phyloP scores from a whole-genome alignment of 2,329 filamentous ascomycete genomes.

The Teratosphaeria epicoccoides region DNA sequence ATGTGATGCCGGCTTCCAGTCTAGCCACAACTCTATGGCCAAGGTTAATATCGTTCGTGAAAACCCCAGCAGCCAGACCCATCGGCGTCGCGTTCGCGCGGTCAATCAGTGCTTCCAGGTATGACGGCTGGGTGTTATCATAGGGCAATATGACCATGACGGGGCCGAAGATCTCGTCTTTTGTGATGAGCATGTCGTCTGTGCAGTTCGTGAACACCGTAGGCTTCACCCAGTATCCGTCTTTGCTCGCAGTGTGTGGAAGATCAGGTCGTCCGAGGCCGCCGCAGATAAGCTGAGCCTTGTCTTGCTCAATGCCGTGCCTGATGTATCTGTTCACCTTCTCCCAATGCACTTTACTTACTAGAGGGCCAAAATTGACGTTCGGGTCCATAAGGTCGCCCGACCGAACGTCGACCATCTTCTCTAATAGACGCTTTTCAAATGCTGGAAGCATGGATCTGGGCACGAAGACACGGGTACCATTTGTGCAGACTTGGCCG shows the following conservation, averaged over 20 bases:
- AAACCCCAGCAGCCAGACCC: conserved; percentile 75
- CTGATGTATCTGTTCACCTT: conserved; percentile 71
- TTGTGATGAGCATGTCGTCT: conserved; percentile 67
- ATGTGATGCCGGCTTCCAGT: conserved; percentile 76
- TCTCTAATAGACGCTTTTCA: conserved; percentile 57
- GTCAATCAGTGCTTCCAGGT: conserved; percentile 57
- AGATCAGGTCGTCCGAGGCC: conserved; percentile 49
- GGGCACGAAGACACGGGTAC: conserved; percentile 77
- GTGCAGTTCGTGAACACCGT: conserved; percentile 81
- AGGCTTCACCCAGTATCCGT: conserved; percentile 75
- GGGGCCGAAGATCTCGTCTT: conserved; percentile 81
- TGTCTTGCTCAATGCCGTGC: conserved; percentile 62
- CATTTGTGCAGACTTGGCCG: conserved; percentile 88
- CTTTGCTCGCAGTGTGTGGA: conserved; percentile 34
- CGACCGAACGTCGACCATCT: conserved; percentile 58
- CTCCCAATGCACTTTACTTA: conserved; percentile 60
- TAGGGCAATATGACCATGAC: conserved; percentile 76
- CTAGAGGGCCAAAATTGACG: conserved; percentile 78
- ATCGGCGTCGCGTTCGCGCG: conserved; percentile 69
- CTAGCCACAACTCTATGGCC: conserved; percentile 62
- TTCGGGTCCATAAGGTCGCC: conserved; percentile 60
- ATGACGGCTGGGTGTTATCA: conserved; percentile 26
- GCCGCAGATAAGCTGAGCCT: conserved; percentile 63
- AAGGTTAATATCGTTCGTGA: conserved; percentile 61
- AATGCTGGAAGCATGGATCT: conserved; percentile 54